Conservation (phyloP, 192 early-diverging fungal species). For the Coemansia sp. region DNA sequence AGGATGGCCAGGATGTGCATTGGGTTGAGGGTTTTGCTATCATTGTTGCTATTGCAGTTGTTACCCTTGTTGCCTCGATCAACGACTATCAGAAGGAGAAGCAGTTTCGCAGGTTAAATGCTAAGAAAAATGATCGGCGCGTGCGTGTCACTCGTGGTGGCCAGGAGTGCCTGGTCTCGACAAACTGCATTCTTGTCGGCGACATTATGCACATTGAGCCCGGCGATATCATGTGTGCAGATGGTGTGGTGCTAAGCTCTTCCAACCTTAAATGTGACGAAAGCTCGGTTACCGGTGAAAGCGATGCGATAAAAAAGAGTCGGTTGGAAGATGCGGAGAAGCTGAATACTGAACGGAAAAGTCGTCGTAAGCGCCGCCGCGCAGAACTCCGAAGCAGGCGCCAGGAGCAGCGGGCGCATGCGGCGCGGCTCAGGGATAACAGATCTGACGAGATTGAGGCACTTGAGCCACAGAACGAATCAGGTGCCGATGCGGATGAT, state of each 20-base stretch:
- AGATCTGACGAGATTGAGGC: conserved; percentile 34
- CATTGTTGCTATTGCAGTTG: conserved; percentile 75
- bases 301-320: conserved; percentile 84
- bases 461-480: conserved; percentile 20
- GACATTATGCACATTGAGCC: conserved; percentile 85
- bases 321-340: conserved; percentile 52
- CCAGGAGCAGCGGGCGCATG: conserved; percentile 40
- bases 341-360: conserved; percentile 31
- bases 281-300: conserved; percentile 91
- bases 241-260: conserved; percentile 80
- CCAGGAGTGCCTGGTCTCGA: conserved; percentile 65
- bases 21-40: conserved; percentile 90
- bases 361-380: conserved; percentile 43
- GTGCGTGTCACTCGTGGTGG: conserved; percentile 77
- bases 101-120: conserved; percentile 81
- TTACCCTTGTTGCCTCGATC: conserved; percentile 71
- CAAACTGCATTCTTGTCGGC: conserved; percentile 82
- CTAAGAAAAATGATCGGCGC: conserved; percentile 80
- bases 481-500: conserved; percentile 45
- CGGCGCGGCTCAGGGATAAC: conserved; percentile 11
- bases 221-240: conserved; percentile 90
- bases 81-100: conserved; percentile 87
- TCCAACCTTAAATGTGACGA: conserved; percentile 89
- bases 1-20: conserved; percentile 57
- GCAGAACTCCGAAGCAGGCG: conserved; percentile 49